Base-by-base conservation (phyloP, 2,329 filamentous ascomycete species). In the Metarhizium anisopliae region DNA sequence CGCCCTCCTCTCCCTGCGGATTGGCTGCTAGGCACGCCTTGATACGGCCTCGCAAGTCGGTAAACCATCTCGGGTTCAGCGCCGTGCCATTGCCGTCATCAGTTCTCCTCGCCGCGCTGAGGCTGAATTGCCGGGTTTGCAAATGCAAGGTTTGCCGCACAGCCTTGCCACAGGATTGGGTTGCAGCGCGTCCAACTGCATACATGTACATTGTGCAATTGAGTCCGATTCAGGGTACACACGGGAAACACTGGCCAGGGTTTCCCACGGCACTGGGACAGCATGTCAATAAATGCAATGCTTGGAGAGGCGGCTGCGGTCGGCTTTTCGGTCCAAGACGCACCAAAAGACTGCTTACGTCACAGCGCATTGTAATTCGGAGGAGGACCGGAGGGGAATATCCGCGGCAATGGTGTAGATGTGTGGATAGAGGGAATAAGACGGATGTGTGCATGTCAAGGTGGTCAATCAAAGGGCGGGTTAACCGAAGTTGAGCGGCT, bases 41-140 rank as follows among this genome's bases (percentile, higher is more conserved):
- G 11, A 68, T 43, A 18, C 63, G 62, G 18, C 55, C 51, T 42
- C 60, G 60, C n/a, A 69, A 56, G 11, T 67, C 62, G 0, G 64
- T 56, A 2, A 68, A 49, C 67, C 67, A 69, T 38, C 65, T 58
- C 7, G 66, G 57, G 45, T 59, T 64, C 18, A 61, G 35, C 18
- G 51, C 47, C 16, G 45, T 49, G 45, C 25, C n/a, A 52, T 47
- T n/a, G 51, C 47, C 51, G 51, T 40, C 32, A 6, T 47, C 36
- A 29, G 18, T 25, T 40, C 35, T 38, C n/a, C n/a, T 16, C 30
- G 6, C 43, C 0, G 36, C 35, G 40, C n/a, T 47, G n/a, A 42
- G 20, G 38, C 53, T 25, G 13, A 55, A 51, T 6, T 32, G 47
- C 10, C 53, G 47, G 4, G 47, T 16, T 18, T n/a, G 18, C 5